phyloP scores from a whole-genome alignment of 2,329 filamentous ascomycete species.

The Epichloe festucae region DNA sequence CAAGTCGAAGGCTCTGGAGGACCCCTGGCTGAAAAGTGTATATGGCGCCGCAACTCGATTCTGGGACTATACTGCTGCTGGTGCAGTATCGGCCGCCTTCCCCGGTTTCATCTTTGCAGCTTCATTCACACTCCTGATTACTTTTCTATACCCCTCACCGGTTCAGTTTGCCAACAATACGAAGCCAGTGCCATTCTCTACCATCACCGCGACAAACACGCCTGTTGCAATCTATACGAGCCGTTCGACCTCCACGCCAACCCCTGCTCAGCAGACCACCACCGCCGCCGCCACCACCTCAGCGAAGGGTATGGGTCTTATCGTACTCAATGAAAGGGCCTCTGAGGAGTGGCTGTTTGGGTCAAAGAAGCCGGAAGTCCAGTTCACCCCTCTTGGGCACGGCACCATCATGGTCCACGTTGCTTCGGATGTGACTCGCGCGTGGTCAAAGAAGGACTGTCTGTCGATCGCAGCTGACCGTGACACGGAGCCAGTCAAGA shows the following conservation, averaged over 20 bases:
- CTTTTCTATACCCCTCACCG: constrained; percentile 16
- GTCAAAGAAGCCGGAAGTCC: constrained; percentile 19
- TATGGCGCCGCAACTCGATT: background rate
- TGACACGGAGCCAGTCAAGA: constrained; percentile 32
- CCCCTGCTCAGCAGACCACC: background rate
- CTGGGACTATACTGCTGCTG: constrained; percentile 1
- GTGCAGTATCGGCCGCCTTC: constrained; percentile 10
- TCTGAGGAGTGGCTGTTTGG: constrained; percentile 23
- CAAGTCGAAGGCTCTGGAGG: background rate
- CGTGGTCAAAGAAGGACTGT: constrained; percentile 42
- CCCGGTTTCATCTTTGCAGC: constrained; percentile 14
- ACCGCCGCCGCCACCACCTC: constrained; percentile 2
- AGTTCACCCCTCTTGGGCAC: constrained; percentile 22
- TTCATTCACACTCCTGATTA: constrained; percentile 13
- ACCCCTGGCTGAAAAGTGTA: background rate
- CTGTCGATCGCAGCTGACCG: constrained; percentile 43
- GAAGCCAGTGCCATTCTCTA: constrained; percentile 7
- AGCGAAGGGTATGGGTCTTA: constrained; percentile 14
- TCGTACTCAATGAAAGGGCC: constrained; percentile 17
- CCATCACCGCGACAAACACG: constrained; percentile 12
- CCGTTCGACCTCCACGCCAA: constrained; percentile 4
- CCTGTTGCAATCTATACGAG: constrained; percentile 6
- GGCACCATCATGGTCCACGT: constrained; percentile 43
- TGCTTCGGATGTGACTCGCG: constrained; percentile 33
- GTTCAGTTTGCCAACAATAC: background rate